phyloP scores from a whole-genome alignment of 441 rosid species.

The Adansonia madagascariensis region DNA sequence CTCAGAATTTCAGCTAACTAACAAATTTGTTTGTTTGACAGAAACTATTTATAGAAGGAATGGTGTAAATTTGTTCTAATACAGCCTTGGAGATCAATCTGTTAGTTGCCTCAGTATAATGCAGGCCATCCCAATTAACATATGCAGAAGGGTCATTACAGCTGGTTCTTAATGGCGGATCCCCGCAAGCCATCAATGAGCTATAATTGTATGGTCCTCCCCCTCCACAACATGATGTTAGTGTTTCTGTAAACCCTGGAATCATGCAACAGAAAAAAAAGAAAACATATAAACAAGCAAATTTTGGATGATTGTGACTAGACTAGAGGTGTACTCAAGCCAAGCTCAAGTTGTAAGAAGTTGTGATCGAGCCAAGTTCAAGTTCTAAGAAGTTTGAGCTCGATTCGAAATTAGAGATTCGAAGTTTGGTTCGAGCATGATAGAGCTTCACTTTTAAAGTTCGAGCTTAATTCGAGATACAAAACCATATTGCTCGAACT shows the following conservation, averaged over 20 bases:
- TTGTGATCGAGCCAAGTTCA: neutral
- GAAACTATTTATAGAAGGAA: neutral
- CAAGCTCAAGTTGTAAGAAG: no score
- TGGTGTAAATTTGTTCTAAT: slow-evolving; percentile 25
- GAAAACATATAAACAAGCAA: neutral
- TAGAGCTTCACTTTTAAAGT: neutral
- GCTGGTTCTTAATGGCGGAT: slow-evolving; percentile 16
- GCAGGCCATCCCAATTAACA: slow-evolving; percentile 59
- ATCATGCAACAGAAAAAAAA: neutral
- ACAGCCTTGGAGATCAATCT: slow-evolving; percentile 29
- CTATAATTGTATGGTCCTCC: slow-evolving; percentile 49
- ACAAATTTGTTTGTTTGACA: neutral
- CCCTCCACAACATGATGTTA: slow-evolving; percentile 49
- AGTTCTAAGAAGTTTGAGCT: neutral
- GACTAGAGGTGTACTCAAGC: no score
- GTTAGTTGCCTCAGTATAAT: slow-evolving; percentile 47
- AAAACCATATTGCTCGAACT: neutral
- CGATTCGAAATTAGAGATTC: neutral
- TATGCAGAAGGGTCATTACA: slow-evolving; percentile 46
- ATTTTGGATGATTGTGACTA: neutral
- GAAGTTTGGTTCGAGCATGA: neutral
- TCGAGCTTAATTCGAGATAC: neutral
- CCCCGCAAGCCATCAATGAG: slow-evolving; percentile 35
- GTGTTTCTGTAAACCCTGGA: slow-evolving; percentile 37
- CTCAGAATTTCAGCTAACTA: neutral